Percentiles rank a stretch among this genome's conserved stretches.
Evolutionary conservation across 306 rosid species (phyloP).

Genomic region (Cicer chorassanicum): DNA sequence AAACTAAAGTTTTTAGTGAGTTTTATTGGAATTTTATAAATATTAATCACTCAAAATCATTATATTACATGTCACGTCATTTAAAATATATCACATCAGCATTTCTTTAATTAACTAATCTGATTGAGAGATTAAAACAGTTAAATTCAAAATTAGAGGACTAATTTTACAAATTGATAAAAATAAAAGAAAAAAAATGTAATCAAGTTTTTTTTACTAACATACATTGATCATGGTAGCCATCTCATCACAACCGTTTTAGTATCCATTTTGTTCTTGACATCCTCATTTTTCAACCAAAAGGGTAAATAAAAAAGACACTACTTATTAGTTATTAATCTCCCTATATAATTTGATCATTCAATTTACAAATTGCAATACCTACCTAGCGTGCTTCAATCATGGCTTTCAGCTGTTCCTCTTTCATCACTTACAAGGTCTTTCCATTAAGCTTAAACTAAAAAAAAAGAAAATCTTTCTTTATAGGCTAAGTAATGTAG

Average conservation of each 20-base stretch:
- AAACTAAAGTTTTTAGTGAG: no score
- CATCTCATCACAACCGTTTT: background rate
- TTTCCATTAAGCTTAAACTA: background rate
- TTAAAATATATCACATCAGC: no score
- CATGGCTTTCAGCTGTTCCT: constrained; percentile 44
- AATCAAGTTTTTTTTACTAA: no score
- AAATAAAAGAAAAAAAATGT: no score
- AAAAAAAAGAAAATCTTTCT: background rate
- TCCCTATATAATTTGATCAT: constrained; percentile 12
- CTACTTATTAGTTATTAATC: background rate
- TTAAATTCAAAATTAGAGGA: no score
- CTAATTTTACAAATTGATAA: no score
- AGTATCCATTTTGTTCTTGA: constrained; percentile 23
- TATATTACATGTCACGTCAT: no score
- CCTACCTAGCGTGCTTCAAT: constrained; percentile 1
- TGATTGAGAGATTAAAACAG: accelerated
- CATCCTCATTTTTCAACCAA: background rate
- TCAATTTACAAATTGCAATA: background rate
- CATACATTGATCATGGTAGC: background rate
- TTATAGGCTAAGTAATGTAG: background rate
- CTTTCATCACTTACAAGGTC: constrained; percentile 45
- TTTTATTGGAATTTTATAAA: accelerated
- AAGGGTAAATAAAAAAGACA: background rate
- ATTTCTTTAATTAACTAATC: no score
- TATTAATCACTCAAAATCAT: no score